Conservation (phyloP, 1,139 yeast genomes). For the Taphrina communis region DNA sequence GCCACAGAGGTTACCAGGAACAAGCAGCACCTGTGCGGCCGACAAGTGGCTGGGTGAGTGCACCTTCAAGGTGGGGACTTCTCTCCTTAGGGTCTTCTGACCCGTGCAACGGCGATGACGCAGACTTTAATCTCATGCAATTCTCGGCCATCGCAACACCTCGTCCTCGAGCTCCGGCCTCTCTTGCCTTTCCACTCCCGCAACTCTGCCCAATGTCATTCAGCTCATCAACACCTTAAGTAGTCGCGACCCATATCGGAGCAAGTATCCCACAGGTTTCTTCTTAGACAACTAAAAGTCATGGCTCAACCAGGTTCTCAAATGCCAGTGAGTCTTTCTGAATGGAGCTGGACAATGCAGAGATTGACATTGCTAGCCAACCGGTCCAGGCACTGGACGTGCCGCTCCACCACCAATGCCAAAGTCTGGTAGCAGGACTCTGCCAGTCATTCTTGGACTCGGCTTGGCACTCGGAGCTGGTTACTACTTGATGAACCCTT, state of each 20-base stretch:
- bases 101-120: conserved; percentile 11
- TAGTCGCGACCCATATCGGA: no score
- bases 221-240: no score
- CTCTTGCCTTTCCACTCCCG: not conserved
- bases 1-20: no score
- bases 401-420: conserved; percentile 35
- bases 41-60: no score
- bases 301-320: conserved; percentile 36
- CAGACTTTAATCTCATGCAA: not conserved
- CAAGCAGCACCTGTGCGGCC: no score
- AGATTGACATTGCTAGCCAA: conserved; percentile 9
- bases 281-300: not conserved
- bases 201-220: not conserved
- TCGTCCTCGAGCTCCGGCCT: not conserved
- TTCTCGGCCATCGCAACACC: not conserved
- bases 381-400: conserved; percentile 32
- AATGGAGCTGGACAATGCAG: not conserved
- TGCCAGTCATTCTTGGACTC: conserved; percentile 35
- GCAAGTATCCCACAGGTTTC: no score
- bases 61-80: no score
- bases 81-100: not conserved
- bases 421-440: conserved; percentile 23
- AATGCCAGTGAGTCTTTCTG: conserved; percentile 16
- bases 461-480: conserved; percentile 39
- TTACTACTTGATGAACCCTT: conserved; percentile 38